phyloP scores from a whole-genome alignment of 2,329 filamentous ascomycete genomes.

The Rhynchosporium graminicola region DNA sequence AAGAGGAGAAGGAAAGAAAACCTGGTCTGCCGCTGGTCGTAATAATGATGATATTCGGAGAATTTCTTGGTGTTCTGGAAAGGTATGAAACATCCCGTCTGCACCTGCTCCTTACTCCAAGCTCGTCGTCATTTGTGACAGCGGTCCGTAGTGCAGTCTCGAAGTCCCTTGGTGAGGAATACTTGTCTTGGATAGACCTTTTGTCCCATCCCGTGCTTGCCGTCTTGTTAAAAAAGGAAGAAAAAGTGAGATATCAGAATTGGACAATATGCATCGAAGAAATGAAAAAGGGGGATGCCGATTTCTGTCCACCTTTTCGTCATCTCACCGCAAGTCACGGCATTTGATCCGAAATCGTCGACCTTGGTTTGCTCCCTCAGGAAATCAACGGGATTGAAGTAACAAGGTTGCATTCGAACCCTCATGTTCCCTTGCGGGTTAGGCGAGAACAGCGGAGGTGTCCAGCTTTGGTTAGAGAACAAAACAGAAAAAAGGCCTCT shows the following conservation, averaged over 20 bases:
- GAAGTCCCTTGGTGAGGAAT: conserved; percentile 9
- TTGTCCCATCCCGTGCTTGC: not conserved
- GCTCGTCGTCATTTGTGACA: conserved; percentile 6
- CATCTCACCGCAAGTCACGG: not conserved
- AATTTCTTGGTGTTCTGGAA: conserved; percentile 4
- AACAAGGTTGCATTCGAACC: not conserved
- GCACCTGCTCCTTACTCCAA: not conserved
- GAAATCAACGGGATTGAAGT: not conserved
- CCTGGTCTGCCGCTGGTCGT: not conserved
- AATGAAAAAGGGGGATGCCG: not conserved
- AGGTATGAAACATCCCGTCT: conserved; percentile 8
- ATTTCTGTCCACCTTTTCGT: not conserved
- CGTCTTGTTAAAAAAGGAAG: not conserved
- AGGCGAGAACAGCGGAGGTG: not conserved
- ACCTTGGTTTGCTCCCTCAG: not conserved
- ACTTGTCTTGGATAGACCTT: not conserved
- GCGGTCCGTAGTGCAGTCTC: conserved; percentile 15
- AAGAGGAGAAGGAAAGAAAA: not conserved
- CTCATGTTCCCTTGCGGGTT: not conserved
- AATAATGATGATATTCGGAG: conserved; percentile 1
- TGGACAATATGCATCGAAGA: not conserved
- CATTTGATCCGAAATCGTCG: not conserved
- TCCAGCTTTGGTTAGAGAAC: conserved; percentile 3
- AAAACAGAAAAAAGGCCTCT: not conserved
- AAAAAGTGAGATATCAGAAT: not conserved